Evolutionary conservation across 331 rosid genomes (phyloP).

Genomic region (Acacia concinna): DNA sequence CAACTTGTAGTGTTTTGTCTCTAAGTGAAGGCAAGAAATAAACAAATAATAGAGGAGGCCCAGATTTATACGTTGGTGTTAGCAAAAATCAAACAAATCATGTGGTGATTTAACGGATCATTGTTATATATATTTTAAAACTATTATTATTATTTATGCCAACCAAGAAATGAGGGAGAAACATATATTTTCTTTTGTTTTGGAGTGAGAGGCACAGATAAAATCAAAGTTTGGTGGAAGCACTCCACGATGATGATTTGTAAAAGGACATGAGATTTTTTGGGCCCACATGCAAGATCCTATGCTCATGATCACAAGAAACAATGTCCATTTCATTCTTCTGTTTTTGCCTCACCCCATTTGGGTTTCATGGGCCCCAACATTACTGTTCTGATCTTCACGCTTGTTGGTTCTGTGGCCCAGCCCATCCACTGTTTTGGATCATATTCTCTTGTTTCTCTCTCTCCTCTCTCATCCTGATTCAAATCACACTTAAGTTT

Average conservation of each 20-base stretch:
- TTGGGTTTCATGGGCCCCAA: constrained; percentile 43
- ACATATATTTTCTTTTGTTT: background rate
- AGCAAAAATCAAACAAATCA: constrained; percentile 33
- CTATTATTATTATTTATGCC: background rate
- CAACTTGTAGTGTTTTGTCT: constrained; percentile 7
- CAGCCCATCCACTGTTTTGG: constrained; percentile 14
- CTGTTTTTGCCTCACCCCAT: constrained; percentile 11
- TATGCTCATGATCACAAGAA: background rate
- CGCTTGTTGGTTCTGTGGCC: constrained; percentile 31
- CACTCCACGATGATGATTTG: background rate
- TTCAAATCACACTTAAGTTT: background rate
- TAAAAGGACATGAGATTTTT: background rate
- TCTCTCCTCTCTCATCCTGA: background rate
- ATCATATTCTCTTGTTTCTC: background rate
- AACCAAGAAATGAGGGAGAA: constrained; percentile 17
- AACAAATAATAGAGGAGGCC: constrained; percentile 1
- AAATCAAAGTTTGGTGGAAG: background rate
- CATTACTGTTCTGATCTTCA: background rate
- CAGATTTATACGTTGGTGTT: background rate
- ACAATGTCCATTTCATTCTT: constrained; percentile 24
- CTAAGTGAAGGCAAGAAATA: constrained; percentile 33
- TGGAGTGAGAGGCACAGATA: background rate
- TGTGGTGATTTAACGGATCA: constrained; percentile 26
- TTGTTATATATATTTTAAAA: background rate
- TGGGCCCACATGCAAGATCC: constrained; percentile 29